These are phyloP conservation scores for Mucor saturninus DNA, from an alignment of 371 early-diverging fungal genomes.

Conservation along the genomic window DNA sequence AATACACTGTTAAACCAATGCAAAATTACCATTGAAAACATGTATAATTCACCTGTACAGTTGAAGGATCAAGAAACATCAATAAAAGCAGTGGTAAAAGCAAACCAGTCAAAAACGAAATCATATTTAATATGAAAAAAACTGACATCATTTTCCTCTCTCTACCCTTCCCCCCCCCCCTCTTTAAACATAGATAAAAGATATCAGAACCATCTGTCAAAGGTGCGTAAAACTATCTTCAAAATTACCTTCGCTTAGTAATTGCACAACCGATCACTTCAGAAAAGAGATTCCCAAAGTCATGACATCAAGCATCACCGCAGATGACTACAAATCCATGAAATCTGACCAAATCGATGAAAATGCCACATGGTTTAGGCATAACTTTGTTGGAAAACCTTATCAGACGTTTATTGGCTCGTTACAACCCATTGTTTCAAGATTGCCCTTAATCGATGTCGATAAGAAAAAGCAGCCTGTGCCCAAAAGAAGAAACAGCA, in stretches of 20 bases:
- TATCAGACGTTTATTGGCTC: constrained; percentile 44
- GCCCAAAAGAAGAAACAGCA: constrained; percentile 11
- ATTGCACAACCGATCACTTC: constrained; percentile 15
- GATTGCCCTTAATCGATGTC: constrained; percentile 1
- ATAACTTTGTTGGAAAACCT: constrained; percentile 50
- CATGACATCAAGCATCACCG: neutral
- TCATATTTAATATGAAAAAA: neutral
- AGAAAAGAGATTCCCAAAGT: constrained; percentile 21
- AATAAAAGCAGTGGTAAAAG: neutral
- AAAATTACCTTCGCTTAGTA: constrained; percentile 1
- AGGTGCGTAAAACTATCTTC: constrained; percentile 6
- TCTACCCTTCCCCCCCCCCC: neutral
- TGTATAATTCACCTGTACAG: constrained; percentile 2
- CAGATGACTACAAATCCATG: constrained; percentile 24
- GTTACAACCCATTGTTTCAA: neutral
- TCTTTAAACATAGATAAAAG: neutral
- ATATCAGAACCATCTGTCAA: constrained; percentile 13
- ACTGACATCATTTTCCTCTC: neutral
- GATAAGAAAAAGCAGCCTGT: constrained; percentile 4
- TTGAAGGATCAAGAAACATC: neutral
- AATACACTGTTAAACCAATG: neutral
- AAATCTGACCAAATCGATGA: constrained; percentile 40
- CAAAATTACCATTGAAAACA: neutral
- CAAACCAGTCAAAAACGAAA: neutral
- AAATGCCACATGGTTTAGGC: constrained; percentile 48